phyloP scores from a whole-genome alignment of 2,329 filamentous ascomycete species.

The Ceratocystis harringtonii region DNA sequence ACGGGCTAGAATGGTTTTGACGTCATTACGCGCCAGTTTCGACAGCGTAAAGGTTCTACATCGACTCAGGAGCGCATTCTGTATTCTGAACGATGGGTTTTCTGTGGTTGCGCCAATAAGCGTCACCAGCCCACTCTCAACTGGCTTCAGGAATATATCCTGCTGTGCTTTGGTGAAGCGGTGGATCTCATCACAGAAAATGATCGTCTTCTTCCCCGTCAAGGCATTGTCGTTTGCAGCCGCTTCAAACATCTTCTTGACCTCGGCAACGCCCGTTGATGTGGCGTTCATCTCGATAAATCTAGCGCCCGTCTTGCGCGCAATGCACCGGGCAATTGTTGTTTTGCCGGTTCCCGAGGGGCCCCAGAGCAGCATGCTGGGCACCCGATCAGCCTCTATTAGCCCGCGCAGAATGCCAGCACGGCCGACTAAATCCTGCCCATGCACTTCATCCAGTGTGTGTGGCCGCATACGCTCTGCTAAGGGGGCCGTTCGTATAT shows the following conservation, averaged over 20 bases:
- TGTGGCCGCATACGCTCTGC: conserved; percentile 87
- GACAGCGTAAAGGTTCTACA: conserved; percentile 81
- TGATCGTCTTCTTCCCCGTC: conserved; percentile 79
- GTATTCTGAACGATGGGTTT: conserved; percentile 89
- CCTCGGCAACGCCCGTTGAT: conserved; percentile 71
- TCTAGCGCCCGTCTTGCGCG: conserved; percentile 62
- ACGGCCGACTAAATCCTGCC: conserved; percentile 79
- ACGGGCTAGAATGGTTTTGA: conserved; percentile 59
- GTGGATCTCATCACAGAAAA: conserved; percentile 97
- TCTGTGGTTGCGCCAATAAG: conserved; percentile 93
- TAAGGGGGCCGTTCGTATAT: conserved; percentile 60
- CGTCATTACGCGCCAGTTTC: conserved; percentile 56
- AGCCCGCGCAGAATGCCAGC: conserved; percentile 72
- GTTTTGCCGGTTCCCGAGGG: conserved; percentile 71
- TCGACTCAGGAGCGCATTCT: conserved; percentile 70
- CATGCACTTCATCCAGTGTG: conserved; percentile 71
- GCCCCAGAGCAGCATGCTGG: conserved; percentile 93
- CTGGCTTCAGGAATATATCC: conserved; percentile 83
- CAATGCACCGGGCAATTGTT: conserved; percentile 83
- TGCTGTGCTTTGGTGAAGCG: conserved; percentile 85
- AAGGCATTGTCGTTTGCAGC: conserved; percentile 64
- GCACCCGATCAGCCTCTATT: conserved; percentile 72
- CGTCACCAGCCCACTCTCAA: conserved; percentile 80
- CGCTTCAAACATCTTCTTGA: conserved; percentile 81
- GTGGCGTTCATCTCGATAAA: conserved; percentile 97